Evolutionary conservation across 495 filamentous ascomycete genomes (phyloP), one percentile per base, ranked within the genome.

Genomic region (Hypoxylon crocopeplum): DNA sequence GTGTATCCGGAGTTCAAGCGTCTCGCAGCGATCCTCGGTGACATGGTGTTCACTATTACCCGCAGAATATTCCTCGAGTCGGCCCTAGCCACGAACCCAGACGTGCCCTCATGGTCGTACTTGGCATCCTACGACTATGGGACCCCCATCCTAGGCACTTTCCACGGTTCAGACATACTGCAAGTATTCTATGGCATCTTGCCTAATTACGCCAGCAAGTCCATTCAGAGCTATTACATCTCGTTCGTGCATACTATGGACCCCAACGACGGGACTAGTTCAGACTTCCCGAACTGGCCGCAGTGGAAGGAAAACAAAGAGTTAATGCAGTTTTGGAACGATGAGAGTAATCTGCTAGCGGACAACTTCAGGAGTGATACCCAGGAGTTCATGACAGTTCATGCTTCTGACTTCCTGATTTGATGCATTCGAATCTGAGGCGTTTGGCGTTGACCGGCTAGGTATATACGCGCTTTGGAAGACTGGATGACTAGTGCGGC

Each of bases 1-100:
- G 73, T 82, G 66, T 91, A 90, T 59, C 87, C 88, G 0, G 80
- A 88, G 63, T 91, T 84, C 77, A 93, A 92, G 69, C 86, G 88
- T 2, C 75, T 91, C 0, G 85, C 89, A 1, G 88, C 88, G n/a
- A 85, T 92, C 39, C 76, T 91, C 0, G 88, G 88, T 20, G 88
- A 92, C 56, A 64, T 86, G 1, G 80, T 80, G 17, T 90, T 88
- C 62, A 90, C 84, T 1, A 73, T 89, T 1, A 83, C 81, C 1
- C 81, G 88, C 0, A 81, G 88, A 8, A 48, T 72, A 1, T 84
- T 86, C 66, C 77, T 91, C 27, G 65, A 77, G 7, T 27, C 44
- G 1, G 65, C 79, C 1, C 39, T 47, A 0, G 33, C 73, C 2
- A 75, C 70, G 19, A 80, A 82, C 22, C 83, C 86, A 0, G 50